Conservation (phyloP, 768 basidiomycete species). For the Austroboletus festivus region DNA sequence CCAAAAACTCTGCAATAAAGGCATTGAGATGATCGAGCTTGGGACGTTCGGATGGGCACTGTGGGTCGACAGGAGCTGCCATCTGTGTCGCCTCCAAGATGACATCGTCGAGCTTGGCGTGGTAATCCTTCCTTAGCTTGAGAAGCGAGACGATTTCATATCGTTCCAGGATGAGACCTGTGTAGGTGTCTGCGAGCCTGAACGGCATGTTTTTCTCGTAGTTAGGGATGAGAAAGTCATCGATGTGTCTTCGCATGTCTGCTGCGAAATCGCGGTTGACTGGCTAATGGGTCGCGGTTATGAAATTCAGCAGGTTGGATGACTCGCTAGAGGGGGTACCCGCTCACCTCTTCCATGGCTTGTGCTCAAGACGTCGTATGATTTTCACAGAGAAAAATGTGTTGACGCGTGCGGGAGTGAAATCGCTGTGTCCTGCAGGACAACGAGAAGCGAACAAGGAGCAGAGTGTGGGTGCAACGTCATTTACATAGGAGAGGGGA, state of each 20-base stretch:
- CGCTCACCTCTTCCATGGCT: too few relatives aligned
- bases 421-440: too few relatives aligned
- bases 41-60: not conserved
- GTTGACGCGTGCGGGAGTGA: too few relatives aligned
- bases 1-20: slow-evolving; percentile 21
- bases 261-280: slow-evolving; percentile 6
- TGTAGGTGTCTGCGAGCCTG: slow-evolving; percentile 26
- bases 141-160: slow-evolving; percentile 18
- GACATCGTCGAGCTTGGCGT: slow-evolving; percentile 1
- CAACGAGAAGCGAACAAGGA: too few relatives aligned
- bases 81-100: slow-evolving; percentile 1
- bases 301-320: not conserved
- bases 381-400: too few relatives aligned
- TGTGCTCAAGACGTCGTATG: too few relatives aligned
- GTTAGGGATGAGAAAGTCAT: slow-evolving; percentile 14
- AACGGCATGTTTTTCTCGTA: slow-evolving; percentile 19
- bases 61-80: not conserved
- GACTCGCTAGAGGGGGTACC: not conserved
- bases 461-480: too few relatives aligned
- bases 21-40: slow-evolving; percentile 1
- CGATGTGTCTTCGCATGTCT: slow-evolving; percentile 13
- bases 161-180: slow-evolving; percentile 19
- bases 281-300: slow-evolving; percentile 1
- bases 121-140: slow-evolving; percentile 12
- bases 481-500: too few relatives aligned